Evolutionary conservation across 2,329 filamentous ascomycete species (phyloP).

Genomic region (Colletotrichum horii): DNA sequence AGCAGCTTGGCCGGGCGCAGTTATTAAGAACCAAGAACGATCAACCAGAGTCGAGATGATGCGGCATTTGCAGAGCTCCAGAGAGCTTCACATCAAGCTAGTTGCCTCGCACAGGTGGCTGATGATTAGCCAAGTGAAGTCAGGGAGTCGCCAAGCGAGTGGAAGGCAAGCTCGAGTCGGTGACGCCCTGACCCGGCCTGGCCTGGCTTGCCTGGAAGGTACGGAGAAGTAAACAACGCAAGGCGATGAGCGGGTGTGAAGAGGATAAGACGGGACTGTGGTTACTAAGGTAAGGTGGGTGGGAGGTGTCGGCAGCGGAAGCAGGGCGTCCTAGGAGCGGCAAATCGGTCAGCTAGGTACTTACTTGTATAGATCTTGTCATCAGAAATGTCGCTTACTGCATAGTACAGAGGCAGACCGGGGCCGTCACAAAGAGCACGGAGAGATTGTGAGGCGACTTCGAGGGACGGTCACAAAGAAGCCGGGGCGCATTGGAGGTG

Average conservation of each 20-base stretch:
- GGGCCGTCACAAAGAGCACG: neutral
- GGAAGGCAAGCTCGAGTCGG: neutral
- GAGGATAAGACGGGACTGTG: neutral
- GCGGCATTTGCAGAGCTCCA: neutral
- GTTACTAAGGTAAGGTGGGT: neutral
- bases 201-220: neutral
- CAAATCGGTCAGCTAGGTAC: neutral
- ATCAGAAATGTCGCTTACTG: neutral
- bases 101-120: neutral
- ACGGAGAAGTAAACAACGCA: neutral
- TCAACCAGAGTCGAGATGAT: neutral
- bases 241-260: neutral
- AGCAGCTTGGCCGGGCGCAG: constrained; percentile 19
- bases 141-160: neutral
- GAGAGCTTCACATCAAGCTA: neutral
- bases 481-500: neutral
- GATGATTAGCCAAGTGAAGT: neutral
- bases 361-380: neutral
- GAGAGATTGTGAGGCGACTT: neutral
- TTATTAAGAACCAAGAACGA: neutral
- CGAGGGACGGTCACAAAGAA: neutral
- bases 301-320: neutral
- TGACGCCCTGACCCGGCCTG: neutral
- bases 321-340: neutral
- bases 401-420: neutral